Conservation (phyloP, 305 asterid genomes). For the Petunia hybrid region DNA sequence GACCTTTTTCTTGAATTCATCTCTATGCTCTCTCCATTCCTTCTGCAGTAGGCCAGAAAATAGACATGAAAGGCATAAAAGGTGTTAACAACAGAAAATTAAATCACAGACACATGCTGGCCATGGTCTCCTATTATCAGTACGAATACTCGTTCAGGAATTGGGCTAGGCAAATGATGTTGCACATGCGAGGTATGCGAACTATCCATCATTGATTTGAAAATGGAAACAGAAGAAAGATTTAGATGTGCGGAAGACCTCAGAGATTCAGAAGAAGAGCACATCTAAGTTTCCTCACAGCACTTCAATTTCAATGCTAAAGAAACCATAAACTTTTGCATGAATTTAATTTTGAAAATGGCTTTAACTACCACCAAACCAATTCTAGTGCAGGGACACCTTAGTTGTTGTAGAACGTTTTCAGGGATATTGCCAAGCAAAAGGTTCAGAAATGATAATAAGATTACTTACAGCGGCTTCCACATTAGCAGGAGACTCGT, state of each 20-base stretch:
- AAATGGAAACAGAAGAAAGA: not conserved
- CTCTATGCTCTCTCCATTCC: slow-evolving; percentile 98
- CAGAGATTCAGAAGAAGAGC: not conserved
- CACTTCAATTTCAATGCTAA: not conserved
- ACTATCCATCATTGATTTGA: not conserved
- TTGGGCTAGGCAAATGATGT: not conserved
- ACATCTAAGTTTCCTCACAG: not conserved
- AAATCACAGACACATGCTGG: not conserved
- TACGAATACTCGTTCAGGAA: not conserved
- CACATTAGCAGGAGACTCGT: slow-evolving; percentile 96
- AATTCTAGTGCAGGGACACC: not conserved
- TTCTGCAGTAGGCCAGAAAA: slow-evolving; percentile 58
- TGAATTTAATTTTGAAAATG: not conserved
- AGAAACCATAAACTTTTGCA: not conserved
- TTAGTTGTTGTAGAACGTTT: not conserved
- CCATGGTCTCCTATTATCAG: not conserved
- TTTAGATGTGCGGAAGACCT: no score
- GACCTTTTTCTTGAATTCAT: slow-evolving; percentile 86
- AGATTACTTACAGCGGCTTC: slow-evolving; percentile 99
- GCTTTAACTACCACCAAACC: not conserved
- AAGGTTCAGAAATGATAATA: not conserved
- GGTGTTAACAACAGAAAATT: not conserved
- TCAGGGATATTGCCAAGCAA: not conserved
- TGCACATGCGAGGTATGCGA: not conserved
- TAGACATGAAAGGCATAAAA: not conserved